These are phyloP conservation scores for Ormosia semicastrata DNA, from an alignment of 306 rosid species.

Conservation along the genomic window DNA sequence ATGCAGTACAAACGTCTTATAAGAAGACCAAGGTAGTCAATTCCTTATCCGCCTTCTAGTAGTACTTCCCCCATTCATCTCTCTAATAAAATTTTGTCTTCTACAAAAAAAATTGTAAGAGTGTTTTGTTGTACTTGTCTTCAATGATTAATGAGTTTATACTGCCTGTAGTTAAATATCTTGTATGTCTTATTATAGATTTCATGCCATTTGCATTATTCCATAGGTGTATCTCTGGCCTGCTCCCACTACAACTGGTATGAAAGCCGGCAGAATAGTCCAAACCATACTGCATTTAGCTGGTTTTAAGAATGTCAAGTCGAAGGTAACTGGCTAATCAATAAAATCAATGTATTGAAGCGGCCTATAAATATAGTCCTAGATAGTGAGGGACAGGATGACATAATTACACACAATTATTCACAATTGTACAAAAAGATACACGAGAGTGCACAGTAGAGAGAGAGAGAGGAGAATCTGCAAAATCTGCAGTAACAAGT, in stretches of 20 bases:
- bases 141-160: not conserved
- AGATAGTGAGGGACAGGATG: too few relatives aligned
- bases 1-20: conserved; percentile 77
- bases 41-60: conserved; percentile 8
- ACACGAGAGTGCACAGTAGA: too few relatives aligned
- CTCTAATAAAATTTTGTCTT: not conserved
- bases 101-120: not conserved
- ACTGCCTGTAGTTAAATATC: not conserved
- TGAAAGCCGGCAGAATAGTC: conserved; percentile 86
- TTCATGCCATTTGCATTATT: conserved; percentile 19
- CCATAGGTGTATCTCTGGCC: conserved; percentile 95
- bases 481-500: too few relatives aligned
- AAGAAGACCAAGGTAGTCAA: conserved; percentile 73
- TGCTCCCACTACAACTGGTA: conserved; percentile 76
- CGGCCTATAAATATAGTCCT: not conserved
- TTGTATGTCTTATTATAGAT: not conserved
- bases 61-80: not conserved
- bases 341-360: conserved; percentile 8
- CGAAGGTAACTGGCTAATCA: conserved; percentile 62
- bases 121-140: not conserved
- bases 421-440: too few relatives aligned
- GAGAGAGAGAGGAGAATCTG: too few relatives aligned
- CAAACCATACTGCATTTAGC: conserved; percentile 79
- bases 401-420: too few relatives aligned
- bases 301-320: conserved; percentile 89